Evolutionary conservation across 2,329 filamentous ascomycete genomes (phyloP).

Genomic region (Xylariaceae sp.): DNA sequence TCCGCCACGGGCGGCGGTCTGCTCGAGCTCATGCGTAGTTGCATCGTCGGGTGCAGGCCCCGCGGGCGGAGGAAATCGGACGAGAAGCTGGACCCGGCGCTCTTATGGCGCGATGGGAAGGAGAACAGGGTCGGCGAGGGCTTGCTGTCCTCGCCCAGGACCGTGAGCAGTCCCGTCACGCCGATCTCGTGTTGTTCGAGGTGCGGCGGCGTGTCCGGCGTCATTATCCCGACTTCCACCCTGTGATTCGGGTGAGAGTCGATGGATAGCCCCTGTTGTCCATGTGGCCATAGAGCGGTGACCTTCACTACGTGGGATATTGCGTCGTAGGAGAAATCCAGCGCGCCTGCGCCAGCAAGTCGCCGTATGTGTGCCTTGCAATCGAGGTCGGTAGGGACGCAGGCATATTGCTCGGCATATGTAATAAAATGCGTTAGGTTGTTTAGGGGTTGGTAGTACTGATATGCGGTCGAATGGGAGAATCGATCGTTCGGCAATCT

Average conservation of each 20-base stretch:
- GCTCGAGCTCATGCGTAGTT: constrained; percentile 62
- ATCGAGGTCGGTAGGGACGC: constrained; percentile 25
- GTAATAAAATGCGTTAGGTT: constrained; percentile 56
- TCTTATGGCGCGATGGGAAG: constrained; percentile 77
- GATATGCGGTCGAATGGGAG: constrained; percentile 63
- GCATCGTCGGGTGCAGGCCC: constrained; percentile 82
- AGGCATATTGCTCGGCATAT: constrained; percentile 51
- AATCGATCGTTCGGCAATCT: constrained; percentile 58
- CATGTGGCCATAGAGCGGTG: constrained; percentile 64
- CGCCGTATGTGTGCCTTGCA: constrained; percentile 30
- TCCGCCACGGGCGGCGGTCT: constrained; percentile 54
- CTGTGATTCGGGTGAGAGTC: constrained; percentile 51
- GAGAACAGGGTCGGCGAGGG: constrained; percentile 80
- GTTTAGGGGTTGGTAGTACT: constrained; percentile 71
- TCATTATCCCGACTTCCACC: constrained; percentile 81
- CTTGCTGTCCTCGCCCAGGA: constrained; percentile 73
- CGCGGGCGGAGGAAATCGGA: constrained; percentile 69
- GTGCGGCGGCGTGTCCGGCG: constrained; percentile 59
- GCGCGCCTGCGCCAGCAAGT: constrained; percentile 50
- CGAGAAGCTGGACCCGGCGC: constrained; percentile 60
- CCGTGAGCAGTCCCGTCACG: constrained; percentile 75
- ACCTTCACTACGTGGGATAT: constrained; percentile 67
- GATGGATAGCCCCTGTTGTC: constrained; percentile 44
- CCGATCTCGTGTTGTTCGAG: constrained; percentile 74
- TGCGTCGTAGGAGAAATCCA: constrained; percentile 72